A percentile compares a stretch with the other conserved stretches of the same genome.
Conservation (phyloP, 306 rosid genomes). For the Dicorynia guianensis region DNA sequence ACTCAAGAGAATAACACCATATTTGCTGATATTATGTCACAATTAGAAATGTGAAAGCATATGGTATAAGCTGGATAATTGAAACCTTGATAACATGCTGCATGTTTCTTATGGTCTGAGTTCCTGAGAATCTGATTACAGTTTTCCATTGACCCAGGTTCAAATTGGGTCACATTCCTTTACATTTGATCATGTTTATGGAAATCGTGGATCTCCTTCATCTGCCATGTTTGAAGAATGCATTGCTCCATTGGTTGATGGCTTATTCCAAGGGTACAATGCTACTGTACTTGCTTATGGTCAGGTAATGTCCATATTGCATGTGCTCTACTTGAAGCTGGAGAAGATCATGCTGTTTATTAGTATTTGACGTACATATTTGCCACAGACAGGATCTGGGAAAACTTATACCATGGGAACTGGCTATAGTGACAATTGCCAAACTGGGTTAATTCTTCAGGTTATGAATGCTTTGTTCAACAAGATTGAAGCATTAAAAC, state of each 20-base stretch:
- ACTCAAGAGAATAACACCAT: neutral
- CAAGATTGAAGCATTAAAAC: conserved; percentile 70
- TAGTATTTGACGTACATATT: conserved; percentile 31
- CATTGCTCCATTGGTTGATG: conserved; percentile 76
- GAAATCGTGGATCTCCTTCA: conserved; percentile 72
- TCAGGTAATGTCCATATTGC: conserved; percentile 63
- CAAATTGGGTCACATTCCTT: conserved; percentile 81
- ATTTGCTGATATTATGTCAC: conserved; percentile 31
- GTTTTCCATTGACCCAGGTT: conserved; percentile 57
- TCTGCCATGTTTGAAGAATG: conserved; percentile 77
- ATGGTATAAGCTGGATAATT: neutral
- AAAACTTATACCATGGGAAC: conserved; percentile 95
- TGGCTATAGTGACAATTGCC: conserved; percentile 64
- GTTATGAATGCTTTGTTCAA: conserved; percentile 77
- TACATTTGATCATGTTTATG: conserved; percentile 83
- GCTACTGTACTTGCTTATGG: conserved; percentile 92
- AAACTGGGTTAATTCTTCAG: conserved; percentile 67
- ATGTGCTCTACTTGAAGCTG: conserved; percentile 28
- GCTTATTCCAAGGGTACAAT: conserved; percentile 84
- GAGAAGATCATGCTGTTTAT: conserved; percentile 28
- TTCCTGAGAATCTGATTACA: conserved; percentile 39
- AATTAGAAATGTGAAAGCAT: neutral
- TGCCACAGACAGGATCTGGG: conserved; percentile 87
- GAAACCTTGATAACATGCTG: conserved; percentile 35
- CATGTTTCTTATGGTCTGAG: conserved; percentile 25